Base-by-base conservation (phyloP, 2,329 filamentous ascomycete genomes). In the Cadophora malorum region DNA sequence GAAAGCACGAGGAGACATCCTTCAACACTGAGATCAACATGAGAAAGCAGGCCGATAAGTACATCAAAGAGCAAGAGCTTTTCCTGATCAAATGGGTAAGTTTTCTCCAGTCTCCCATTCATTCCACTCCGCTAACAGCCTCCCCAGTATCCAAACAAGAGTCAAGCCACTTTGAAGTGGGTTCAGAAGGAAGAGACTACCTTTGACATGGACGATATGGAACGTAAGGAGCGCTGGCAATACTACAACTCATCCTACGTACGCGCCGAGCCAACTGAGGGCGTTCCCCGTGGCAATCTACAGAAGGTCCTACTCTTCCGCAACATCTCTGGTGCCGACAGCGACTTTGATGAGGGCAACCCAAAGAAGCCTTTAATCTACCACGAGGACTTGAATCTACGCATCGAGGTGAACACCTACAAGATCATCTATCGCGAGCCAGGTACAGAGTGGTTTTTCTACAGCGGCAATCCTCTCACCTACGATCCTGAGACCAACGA, bases 221-320 rank as follows among this genome's bases (percentile, higher is more conserved):
- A 96, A 76, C 87, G 90, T 62, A 90, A 90, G 66, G 90, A 93
- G 70, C 86, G 89, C 49, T 99, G 96, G 96, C 92, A 95, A 74
- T 97, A 96, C 81, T 99, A 99, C 78, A 93, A 97, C 67, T 94
- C 95, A 21, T 94, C 94, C 0, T 98, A 92, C 79, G 92, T 93
- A 73, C 92, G 93, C 71, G 87, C 94, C 28, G 93, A 97, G 76
- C 92, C 93, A 1, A 99, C 96, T 0, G 92, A 96, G 79, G 92
- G 92, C 16, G 85, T 96, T 2, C 82, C 85, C 7, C 84, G 89
- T 61, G 84, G 85, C 6, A 87, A 86, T 59, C 84, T 93, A 75
- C 87, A 86, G 70, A 91, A 89, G 80, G 85, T 88, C 4, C 88
- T 94, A 67, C 83, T 95, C 19, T 86, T 88, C 62, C 90, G 91